Evolutionary conservation across 495 filamentous ascomycete species (phyloP).

Genomic region (Tetracladium marchalianum): DNA sequence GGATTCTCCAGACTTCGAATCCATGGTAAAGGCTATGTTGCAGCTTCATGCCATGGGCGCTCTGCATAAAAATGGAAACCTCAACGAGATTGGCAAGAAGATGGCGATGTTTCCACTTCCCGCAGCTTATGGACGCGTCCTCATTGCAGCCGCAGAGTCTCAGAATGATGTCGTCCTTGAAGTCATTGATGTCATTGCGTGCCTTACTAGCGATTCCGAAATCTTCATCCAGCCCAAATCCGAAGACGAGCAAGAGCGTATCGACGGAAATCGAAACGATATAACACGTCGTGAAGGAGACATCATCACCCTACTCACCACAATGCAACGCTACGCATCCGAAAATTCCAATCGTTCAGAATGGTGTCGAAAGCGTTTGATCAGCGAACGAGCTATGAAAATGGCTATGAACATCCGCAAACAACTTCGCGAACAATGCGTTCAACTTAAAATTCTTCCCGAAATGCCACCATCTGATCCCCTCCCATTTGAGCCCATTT

Average conservation of each 20-base stretch:
- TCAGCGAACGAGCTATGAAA: constrained; percentile 76
- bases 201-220: constrained; percentile 74
- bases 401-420: constrained; percentile 67
- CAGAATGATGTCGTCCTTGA: constrained; percentile 65
- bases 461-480: constrained; percentile 29
- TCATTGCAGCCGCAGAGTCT: constrained; percentile 67
- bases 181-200: constrained; percentile 85
- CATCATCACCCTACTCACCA: constrained; percentile 73
- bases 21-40: constrained; percentile 73
- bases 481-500: constrained; percentile 34
- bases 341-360: constrained; percentile 62
- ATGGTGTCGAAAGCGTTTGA: constrained; percentile 70
- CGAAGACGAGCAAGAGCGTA: constrained; percentile 73
- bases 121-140: constrained; percentile 68
- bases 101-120: constrained; percentile 79
- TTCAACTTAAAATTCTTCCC: constrained; percentile 34
- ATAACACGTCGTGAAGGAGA: constrained; percentile 79
- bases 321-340: constrained; percentile 70
- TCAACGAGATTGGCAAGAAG: constrained; percentile 63
- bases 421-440: constrained; percentile 64
- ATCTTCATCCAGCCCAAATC: constrained; percentile 73
- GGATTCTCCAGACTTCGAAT: constrained; percentile 65
- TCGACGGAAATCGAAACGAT: constrained; percentile 60
- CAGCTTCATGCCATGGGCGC: constrained; percentile 73
- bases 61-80: constrained; percentile 57